Base-by-base conservation (phyloP, 129 eudicot species). In the Cynara cardunculus region DNA sequence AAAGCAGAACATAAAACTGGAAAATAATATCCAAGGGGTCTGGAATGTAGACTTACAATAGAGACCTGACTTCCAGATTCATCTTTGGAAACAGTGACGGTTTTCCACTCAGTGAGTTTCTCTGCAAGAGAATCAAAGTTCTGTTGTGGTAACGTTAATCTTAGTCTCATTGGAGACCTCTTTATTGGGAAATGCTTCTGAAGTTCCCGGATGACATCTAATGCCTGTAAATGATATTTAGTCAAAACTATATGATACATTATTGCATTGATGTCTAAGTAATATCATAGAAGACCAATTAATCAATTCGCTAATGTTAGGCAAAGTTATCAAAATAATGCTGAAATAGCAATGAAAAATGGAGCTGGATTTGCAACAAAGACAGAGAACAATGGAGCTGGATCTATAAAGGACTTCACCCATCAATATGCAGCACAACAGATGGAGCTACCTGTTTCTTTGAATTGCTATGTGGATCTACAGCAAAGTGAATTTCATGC, bases 401-500 rank as follows among this genome's bases (percentile, higher is more conserved):
- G 24, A 79, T 46, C 22, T 16, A 19, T 14, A 31, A 37, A 67
- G 25, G 24, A 28, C 19, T 75, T 22, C 32, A 22, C n/a, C 13
- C 9, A 12, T 46, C 16, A 25, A 69, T 24, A 3, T 21, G 79
- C 37, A 41, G 61, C 27, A 31, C 71, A 79, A 73, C 32, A 76
- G 37, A 77, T 69, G 32, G 1, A 39, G 69, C 18, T 62, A 90
- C 99, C 97, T 95, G 99, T 78, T 95, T 95, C 97, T 95, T 95
- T 41, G 99, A 95, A 89, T 82, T 95, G 88, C 92, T 95, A 81
- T 88, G 88, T 25, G 97, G 93, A 83, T 92, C 99, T 25, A 95
- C 97, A 49, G 99, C 97, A 83, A 90, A 95, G 85, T 95, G 99
- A 11, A 92, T 92, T 34, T 95, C 99, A 86, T 95, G 99, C 99